A percentile compares a stretch with the other conserved stretches of the same genome.
Evolutionary conservation across 2,329 filamentous ascomycete species (phyloP).

Genomic region (Cryphonectria carpinicola): DNA sequence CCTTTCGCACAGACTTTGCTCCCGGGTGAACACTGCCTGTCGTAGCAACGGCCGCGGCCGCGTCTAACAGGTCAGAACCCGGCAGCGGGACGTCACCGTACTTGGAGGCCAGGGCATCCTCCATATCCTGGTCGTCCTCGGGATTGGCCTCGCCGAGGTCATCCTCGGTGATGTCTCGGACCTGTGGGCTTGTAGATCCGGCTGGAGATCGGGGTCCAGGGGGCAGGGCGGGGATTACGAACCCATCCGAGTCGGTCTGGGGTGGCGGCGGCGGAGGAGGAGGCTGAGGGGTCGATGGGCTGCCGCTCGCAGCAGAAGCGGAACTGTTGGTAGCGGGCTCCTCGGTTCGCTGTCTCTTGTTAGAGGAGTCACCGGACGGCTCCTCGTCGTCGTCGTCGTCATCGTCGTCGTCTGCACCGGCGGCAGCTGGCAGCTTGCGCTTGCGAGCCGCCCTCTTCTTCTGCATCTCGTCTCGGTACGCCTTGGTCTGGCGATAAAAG

Average conservation of each 20-base stretch:
- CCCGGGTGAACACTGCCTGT: constrained; percentile 5
- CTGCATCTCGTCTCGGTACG: constrained; percentile 59
- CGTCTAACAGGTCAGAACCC: neutral
- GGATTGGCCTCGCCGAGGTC: constrained; percentile 30
- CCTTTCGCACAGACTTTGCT: constrained; percentile 29
- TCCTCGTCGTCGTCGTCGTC: constrained; percentile 23
- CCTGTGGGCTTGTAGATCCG: constrained; percentile 41
- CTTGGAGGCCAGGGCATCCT: constrained; percentile 44
- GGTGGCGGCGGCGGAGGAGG: constrained; percentile 37
- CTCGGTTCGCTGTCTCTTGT: constrained; percentile 22
- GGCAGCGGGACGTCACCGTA: constrained; percentile 44
- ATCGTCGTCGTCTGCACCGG: constrained; percentile 31
- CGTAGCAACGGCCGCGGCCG: neutral
- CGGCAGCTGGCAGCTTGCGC: constrained; percentile 45
- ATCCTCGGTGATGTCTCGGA: constrained; percentile 35
- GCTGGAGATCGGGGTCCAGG: constrained; percentile 46
- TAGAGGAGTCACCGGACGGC: constrained; percentile 39
- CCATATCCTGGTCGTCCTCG: constrained; percentile 30
- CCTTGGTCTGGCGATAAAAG: constrained; percentile 69
- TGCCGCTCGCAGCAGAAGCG: constrained; percentile 31
- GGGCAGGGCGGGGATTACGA: constrained; percentile 63
- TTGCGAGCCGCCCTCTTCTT: constrained; percentile 48
- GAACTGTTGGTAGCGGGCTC: neutral
- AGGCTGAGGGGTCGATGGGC: constrained; percentile 38
- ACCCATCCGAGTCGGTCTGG: constrained; percentile 66